Evolutionary conservation across 2,329 filamentous ascomycete genomes (phyloP).

Genomic region (Talaromyces marneffei): DNA sequence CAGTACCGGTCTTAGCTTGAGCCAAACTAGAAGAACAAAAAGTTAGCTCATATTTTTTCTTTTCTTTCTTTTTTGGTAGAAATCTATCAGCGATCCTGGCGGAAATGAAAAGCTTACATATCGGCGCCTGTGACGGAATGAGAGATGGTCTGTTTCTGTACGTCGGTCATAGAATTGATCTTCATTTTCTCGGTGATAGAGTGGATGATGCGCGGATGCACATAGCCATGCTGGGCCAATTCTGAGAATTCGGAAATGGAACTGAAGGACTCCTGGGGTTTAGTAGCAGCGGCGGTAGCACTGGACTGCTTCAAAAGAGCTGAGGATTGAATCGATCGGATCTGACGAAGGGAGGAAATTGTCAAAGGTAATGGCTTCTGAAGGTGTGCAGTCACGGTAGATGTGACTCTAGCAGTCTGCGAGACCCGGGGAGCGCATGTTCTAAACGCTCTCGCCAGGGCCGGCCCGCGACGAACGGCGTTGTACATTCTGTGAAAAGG

Average conservation of each 20-base stretch:
- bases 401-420: constrained; percentile 21
- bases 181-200: constrained; percentile 67
- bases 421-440: constrained; percentile 27
- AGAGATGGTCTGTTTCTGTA: constrained; percentile 78
- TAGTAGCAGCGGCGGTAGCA: constrained; percentile 21
- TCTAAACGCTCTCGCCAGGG: constrained; percentile 33
- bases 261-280: constrained; percentile 16
- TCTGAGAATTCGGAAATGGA: constrained; percentile 36
- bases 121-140: constrained; percentile 74
- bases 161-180: constrained; percentile 83
- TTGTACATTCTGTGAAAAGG: constrained; percentile 28
- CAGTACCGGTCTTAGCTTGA: constrained; percentile 93
- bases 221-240: constrained; percentile 34
- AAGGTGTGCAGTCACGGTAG: constrained; percentile 23
- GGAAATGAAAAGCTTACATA: constrained; percentile 59
- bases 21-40: constrained; percentile 56
- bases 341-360: constrained; percentile 2
- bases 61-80: not conserved
- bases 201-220: constrained; percentile 60
- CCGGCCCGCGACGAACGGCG: constrained; percentile 34
- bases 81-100: too few relatives aligned
- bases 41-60: not conserved
- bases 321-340: constrained; percentile 28
- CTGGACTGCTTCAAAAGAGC: constrained; percentile 24
- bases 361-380: constrained; percentile 10